A percentile compares a stretch with the other conserved stretches of the same genome.
Conservation (phyloP, 495 filamentous ascomycete genomes). For the Pyrenula massariospora region DNA sequence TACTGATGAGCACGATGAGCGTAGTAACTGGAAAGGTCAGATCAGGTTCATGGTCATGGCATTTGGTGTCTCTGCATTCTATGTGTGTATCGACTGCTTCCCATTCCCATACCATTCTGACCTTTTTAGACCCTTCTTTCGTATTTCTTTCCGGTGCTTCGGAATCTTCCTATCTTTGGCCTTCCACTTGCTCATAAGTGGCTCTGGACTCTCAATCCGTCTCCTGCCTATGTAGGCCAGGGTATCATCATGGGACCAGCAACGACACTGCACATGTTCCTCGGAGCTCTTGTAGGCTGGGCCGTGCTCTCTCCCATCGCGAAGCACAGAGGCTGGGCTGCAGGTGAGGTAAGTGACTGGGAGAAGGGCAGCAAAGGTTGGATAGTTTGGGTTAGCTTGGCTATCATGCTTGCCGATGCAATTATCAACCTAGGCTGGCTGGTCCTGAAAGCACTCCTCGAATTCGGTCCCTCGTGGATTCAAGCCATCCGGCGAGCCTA, state of each 20-base stretch:
- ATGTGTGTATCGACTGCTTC: conserved; percentile 20
- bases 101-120: background rate
- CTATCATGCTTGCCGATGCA: conserved; percentile 94
- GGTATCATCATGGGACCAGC: conserved; percentile 75
- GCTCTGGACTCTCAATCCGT: conserved; percentile 95
- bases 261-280: conserved; percentile 90
- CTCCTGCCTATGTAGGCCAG: conserved; percentile 81
- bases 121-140: conserved; percentile 61
- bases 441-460: conserved; percentile 47
- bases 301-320: conserved; percentile 81
- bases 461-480: conserved; percentile 18
- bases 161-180: conserved; percentile 78
- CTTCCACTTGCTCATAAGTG: conserved; percentile 59
- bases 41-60: conserved; percentile 47
- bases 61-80: conserved; percentile 44
- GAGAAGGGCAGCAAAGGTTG: conserved; percentile 86
- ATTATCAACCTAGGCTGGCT: conserved; percentile 80
- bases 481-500: conserved; percentile 10
- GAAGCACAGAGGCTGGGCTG: conserved; percentile 77
- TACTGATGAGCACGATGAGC: conserved; percentile 16
- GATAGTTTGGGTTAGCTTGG: conserved; percentile 92
- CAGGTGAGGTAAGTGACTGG: conserved; percentile 79
- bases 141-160: conserved; percentile 81
- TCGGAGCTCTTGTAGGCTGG: conserved; percentile 88
- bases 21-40: conserved; percentile 49